Conservation (phyloP, 345 rosid genomes). For the Lepidium africanum region DNA sequence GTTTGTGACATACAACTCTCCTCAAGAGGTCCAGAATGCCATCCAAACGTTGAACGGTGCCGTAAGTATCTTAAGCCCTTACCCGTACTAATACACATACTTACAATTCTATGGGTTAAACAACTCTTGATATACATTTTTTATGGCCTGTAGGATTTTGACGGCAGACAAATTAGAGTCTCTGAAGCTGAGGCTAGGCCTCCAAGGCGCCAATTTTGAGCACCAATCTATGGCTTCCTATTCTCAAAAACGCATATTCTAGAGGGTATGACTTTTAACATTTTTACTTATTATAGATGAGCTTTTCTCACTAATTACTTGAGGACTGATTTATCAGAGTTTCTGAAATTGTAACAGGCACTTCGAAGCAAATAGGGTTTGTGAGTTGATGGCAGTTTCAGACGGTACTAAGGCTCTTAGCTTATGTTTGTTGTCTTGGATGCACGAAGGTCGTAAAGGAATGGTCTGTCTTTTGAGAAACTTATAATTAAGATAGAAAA, state of each 20-base stretch:
- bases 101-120: background rate
- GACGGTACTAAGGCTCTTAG: conserved; percentile 10
- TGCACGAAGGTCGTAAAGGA: conserved; percentile 12
- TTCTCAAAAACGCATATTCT: conserved; percentile 26
- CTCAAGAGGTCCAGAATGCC: conserved; percentile 72
- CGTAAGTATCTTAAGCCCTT: conserved; percentile 42
- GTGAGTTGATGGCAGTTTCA: conserved; percentile 26
- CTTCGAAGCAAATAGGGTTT: conserved; percentile 20
- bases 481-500: conserved; percentile 4
- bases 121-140: background rate
- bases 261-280: conserved; percentile 23
- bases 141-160: conserved; percentile 56
- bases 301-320: background rate
- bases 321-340: background rate
- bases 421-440: conserved; percentile 13
- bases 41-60: conserved; percentile 64
- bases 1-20: conserved; percentile 72
- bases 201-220: conserved; percentile 74
- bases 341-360: conserved; percentile 10
- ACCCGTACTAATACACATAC: background rate
- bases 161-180: conserved; percentile 83
- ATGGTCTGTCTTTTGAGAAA: conserved; percentile 18
- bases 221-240: background rate
- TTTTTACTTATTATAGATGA: background rate
- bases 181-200: conserved; percentile 80